These are phyloP conservation scores for Trichosporon sp. DNA, from an alignment of 1,284 basidiomycete genomes.

Conservation along the genomic window DNA sequence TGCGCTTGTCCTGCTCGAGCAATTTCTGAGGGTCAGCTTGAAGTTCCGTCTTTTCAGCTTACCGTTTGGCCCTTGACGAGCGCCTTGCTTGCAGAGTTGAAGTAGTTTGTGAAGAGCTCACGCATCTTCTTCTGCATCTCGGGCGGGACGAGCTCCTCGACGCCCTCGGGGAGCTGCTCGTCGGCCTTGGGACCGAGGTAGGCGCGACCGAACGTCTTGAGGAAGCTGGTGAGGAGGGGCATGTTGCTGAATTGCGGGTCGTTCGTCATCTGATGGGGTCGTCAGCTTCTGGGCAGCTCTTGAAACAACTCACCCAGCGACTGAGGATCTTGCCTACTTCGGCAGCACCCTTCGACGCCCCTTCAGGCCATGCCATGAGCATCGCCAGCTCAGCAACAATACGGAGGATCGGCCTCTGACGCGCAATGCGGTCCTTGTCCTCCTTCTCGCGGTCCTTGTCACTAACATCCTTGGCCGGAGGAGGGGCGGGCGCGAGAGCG, in stretches of 20 bases:
- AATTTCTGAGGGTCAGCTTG: constrained; percentile 59
- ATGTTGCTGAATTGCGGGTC: constrained; percentile 80
- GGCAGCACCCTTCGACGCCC: constrained; percentile 61
- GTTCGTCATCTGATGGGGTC: constrained; percentile 63
- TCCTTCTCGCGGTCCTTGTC: constrained; percentile 83
- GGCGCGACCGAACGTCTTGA: constrained; percentile 75
- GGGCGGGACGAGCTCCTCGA: constrained; percentile 68
- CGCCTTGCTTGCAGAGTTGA: constrained; percentile 84
- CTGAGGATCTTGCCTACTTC: constrained; percentile 66
- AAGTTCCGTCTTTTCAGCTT: constrained; percentile 27
- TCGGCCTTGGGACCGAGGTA: constrained; percentile 62
- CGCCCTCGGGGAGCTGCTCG: constrained; percentile 52
- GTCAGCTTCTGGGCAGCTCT: background rate
- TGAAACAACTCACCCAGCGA: constrained; percentile 58
- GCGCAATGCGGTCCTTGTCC: constrained; percentile 69
- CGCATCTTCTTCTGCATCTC: constrained; percentile 84
- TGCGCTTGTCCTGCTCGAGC: constrained; percentile 91
- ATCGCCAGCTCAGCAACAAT: constrained; percentile 85
- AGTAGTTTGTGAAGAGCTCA: constrained; percentile 89
- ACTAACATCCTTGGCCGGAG: constrained; percentile 38
- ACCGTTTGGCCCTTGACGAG: constrained; percentile 87
- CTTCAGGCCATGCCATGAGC: constrained; percentile 62
- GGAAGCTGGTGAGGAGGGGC: constrained; percentile 74
- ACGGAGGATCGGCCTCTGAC: constrained; percentile 79
- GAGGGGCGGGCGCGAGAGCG: constrained; percentile 58